Conservation (phyloP, 1,284 basidiomycete genomes). For the Cryptococcus sp. region DNA sequence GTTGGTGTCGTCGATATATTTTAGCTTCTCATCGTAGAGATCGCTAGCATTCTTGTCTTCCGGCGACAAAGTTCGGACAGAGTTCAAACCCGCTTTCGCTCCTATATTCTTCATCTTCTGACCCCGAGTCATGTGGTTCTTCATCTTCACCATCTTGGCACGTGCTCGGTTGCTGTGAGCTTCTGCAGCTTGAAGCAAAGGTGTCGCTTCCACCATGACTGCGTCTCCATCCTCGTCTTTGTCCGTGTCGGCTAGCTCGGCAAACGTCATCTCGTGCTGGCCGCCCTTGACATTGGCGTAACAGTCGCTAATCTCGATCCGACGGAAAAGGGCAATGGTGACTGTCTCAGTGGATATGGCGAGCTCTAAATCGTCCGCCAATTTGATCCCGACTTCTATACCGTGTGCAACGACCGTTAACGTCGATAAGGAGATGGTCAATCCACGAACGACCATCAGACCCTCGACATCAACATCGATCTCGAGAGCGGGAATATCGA, state of each 20-base stretch:
- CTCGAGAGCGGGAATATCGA: conserved; percentile 27
- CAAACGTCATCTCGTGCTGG: conserved; percentile 20
- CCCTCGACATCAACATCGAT: conserved; percentile 30
- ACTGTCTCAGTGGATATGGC: conserved; percentile 23
- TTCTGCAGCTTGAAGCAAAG: conserved; percentile 19
- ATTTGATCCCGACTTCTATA: conserved; percentile 27
- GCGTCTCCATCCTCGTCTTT: conserved; percentile 24
- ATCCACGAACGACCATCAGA: conserved; percentile 24
- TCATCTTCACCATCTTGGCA: conserved; percentile 20
- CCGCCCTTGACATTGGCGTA: conserved; percentile 27
- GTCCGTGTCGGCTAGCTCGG: conserved; percentile 12
- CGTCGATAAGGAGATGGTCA: conserved; percentile 23
- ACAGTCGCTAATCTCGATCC: conserved; percentile 22
- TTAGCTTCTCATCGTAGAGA: conserved; percentile 16
- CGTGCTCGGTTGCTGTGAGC: conserved; percentile 5
- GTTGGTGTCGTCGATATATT: conserved; percentile 17
- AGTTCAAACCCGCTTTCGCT: conserved; percentile 9
- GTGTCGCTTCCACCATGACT: conserved; percentile 24
- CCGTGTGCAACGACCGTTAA: conserved; percentile 26
- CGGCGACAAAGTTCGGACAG: conserved; percentile 15
- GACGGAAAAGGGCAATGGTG: conserved; percentile 14
- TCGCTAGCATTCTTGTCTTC: conserved; percentile 18
- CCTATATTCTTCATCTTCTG: conserved; percentile 13
- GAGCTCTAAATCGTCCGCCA: conserved; percentile 24
- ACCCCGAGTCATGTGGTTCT: conserved; percentile 17